phyloP scores from a whole-genome alignment of 768 basidiomycete species.

The Serendipita indica region DNA sequence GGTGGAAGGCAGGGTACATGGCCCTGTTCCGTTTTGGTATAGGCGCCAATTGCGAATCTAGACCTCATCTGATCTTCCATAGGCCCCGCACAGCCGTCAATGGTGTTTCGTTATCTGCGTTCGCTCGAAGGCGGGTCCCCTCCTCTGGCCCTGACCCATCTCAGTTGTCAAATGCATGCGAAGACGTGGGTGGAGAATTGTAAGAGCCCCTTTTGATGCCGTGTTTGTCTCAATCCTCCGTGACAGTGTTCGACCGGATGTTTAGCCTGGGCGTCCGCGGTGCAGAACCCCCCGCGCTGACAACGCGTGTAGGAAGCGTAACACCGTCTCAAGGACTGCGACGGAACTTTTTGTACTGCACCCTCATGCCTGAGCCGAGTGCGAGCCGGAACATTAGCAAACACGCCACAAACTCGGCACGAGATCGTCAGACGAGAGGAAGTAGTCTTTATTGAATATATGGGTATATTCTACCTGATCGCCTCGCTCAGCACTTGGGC shows the following conservation, averaged over 20 bases:
- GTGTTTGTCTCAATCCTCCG: background rate
- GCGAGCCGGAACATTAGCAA: background rate
- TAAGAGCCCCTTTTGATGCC: constrained; percentile 25
- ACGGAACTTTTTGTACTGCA: constrained; percentile 73
- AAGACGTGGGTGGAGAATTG: constrained; percentile 78
- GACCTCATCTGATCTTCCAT: constrained; percentile 1
- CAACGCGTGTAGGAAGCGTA: constrained; percentile 48
- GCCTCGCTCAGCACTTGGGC: background rate
- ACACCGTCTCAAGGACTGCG: constrained; percentile 49
- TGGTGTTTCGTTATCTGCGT: constrained; percentile 84
- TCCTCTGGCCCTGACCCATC: constrained; percentile 70
- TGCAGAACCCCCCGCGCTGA: constrained; percentile 42
- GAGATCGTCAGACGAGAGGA: background rate
- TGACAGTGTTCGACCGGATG: constrained; percentile 73
- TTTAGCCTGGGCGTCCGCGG: constrained; percentile 75
- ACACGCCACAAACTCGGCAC: background rate
- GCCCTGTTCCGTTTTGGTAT: constrained; percentile 75
- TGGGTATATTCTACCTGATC: background rate
- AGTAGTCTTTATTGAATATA: background rate
- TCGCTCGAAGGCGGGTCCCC: constrained; percentile 85
- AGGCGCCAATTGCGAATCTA: constrained; percentile 13
- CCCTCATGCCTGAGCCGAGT: constrained; percentile 46
- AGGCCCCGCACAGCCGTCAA: constrained; percentile 80
- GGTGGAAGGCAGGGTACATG: constrained; percentile 81
- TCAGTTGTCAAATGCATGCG: constrained; percentile 77